Percentiles rank a stretch among this genome's conserved stretches.
Conservation (phyloP, 2,329 filamentous ascomycete genomes). For the Ascocoryne sarcoides region DNA sequence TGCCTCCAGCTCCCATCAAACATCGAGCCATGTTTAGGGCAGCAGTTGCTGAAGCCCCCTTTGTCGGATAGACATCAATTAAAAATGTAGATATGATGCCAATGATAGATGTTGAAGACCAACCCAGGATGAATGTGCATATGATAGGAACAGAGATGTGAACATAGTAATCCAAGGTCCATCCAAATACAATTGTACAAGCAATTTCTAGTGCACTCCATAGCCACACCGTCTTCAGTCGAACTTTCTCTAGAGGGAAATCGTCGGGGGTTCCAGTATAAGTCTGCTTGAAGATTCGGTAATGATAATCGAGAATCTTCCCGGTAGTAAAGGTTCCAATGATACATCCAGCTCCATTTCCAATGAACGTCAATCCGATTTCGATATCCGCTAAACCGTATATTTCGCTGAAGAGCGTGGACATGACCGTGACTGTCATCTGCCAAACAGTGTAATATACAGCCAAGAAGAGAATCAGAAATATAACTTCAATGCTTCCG, state of each 20-base stretch:
- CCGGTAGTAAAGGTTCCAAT: slow-evolving; percentile 40
- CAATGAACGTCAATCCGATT: slow-evolving; percentile 26
- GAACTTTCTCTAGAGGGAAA: slow-evolving; percentile 34
- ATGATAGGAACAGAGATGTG: slow-evolving; percentile 29
- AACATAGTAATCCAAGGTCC: slow-evolving; percentile 23
- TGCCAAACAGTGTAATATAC: slow-evolving; percentile 25
- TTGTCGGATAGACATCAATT: slow-evolving; percentile 29
- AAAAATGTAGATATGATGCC: slow-evolving; percentile 27
- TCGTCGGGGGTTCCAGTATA: slow-evolving; percentile 20
- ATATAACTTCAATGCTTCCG: slow-evolving; percentile 18
- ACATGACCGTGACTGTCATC: slow-evolving; percentile 22
- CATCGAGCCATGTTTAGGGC: slow-evolving; percentile 31
- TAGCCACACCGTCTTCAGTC: slow-evolving; percentile 29
- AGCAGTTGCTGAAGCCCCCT: slow-evolving; percentile 28
- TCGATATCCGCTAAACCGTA: slow-evolving; percentile 21
- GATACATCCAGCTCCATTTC: slow-evolving; percentile 39
- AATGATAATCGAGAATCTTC: slow-evolving; percentile 57
- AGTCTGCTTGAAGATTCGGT: slow-evolving; percentile 37
- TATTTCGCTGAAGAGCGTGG: slow-evolving; percentile 18
- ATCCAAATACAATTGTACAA: slow-evolving; percentile 31
- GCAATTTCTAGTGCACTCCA: slow-evolving; percentile 30
- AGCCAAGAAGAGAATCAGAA: slow-evolving; percentile 20
- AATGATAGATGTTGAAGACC: slow-evolving; percentile 29
- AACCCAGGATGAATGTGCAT: slow-evolving; percentile 30
- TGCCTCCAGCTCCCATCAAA: slow-evolving; percentile 28